Base-by-base conservation (phyloP, 2,329 filamentous ascomycete genomes). In the Leptosphaerulina australis region DNA sequence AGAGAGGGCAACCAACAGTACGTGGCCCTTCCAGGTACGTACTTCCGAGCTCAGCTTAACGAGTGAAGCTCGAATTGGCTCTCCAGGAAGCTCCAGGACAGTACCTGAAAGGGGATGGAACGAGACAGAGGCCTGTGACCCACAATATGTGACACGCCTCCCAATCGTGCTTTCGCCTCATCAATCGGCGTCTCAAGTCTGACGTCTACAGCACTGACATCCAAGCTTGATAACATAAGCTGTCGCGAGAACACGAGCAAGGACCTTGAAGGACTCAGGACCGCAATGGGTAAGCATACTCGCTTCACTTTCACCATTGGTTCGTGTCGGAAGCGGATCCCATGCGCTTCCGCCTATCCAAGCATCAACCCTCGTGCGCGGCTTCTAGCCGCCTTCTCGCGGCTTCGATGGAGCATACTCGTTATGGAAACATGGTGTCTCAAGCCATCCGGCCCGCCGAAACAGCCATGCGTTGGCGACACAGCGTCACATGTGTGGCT, bases 61-160 rank as follows among this genome's bases (percentile, higher is more conserved):
- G 57, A 70, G 66, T 71, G 68, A 71, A 69, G 68, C 62, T 64
- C 53, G 59, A 38, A 58, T 58, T 53, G 53, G 64, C 59, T 62
- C 60, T 53, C 60, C 56, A 55, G 56, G 46, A 53, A 58, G 55
- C 54, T 61, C 60, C 52, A 59, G 38, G 50, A 62, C 65, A 54
- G 64, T 63, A 62, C 55, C 64, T 63, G 53, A 64, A 66, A 59
- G 45, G 56, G 62, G 63, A 63, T 61, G 56, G 58, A 50, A 57
- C 63, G 52, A 58, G 58, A 66, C 56, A 60, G 28, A 53, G 50
- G 47, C 45, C 51, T 46, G 36, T 28, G 50, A 44, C 56, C 62
- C 62, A 59, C 55, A 58, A 44, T 58, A 55, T 44, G 37, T 52
- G 50, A 55, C 53, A 55, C 59, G 44, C 53, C 31, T 53, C 29